These are phyloP conservation scores for Leishmania mexicana DNA, from an alignment of 208 protist genomes.

Conservation along the genomic window DNA sequence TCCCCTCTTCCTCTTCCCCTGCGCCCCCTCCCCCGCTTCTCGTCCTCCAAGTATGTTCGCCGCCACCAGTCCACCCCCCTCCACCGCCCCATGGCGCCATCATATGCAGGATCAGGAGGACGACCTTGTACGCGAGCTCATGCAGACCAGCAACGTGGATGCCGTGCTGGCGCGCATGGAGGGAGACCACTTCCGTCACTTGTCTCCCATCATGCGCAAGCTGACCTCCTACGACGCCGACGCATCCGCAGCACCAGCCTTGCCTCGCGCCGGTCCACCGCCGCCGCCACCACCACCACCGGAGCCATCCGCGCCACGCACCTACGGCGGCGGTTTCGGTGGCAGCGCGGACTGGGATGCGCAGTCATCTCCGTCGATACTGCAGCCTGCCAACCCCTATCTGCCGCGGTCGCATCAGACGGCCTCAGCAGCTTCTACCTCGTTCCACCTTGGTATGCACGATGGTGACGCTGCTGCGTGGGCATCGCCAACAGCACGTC, in stretches of 20 bases:
- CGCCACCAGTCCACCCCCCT: not conserved
- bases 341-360: not conserved
- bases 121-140: slow-evolving; percentile 71
- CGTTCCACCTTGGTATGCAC: not conserved
- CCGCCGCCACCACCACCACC: slow-evolving; percentile 23
- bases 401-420: not conserved
- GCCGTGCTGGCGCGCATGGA: slow-evolving; percentile 70
- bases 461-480: not conserved
- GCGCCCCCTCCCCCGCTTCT: not conserved
- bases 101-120: slow-evolving; percentile 57
- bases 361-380: not conserved
- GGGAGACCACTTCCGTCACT: slow-evolving; percentile 47
- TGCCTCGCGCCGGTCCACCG: not conserved
- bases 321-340: not conserved
- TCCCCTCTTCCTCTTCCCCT: not conserved
- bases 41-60: slow-evolving; percentile 6
- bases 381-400: not conserved
- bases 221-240: slow-evolving; percentile 39
- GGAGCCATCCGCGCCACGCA: not conserved
- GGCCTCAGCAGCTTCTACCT: not conserved
- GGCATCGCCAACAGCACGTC: slow-evolving; percentile 7
- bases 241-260: not conserved
- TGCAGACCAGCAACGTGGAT: slow-evolving; percentile 72
- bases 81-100: slow-evolving; percentile 28
- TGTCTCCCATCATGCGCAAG: slow-evolving; percentile 39